Percentiles rank a stretch among this genome's conserved stretches.
These are phyloP conservation scores for Athelia psychrophila DNA, from an alignment of 1,284 basidiomycete species.

Conservation along the genomic window DNA sequence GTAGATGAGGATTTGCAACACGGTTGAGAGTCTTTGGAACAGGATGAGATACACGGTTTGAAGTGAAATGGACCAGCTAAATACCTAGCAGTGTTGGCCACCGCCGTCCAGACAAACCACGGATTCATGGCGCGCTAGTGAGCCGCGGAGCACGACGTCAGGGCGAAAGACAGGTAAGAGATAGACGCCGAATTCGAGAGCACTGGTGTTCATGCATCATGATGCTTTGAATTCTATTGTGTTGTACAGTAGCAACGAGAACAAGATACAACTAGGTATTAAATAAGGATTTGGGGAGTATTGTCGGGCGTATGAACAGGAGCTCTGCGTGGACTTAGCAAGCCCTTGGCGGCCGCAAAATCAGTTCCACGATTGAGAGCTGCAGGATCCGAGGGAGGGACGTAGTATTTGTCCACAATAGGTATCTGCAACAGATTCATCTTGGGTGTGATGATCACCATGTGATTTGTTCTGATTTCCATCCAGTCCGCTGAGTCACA, in stretches of 20 bases:
- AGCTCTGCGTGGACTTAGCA: constrained; percentile 51
- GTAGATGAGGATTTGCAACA: constrained; percentile 78
- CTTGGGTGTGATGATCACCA: constrained; percentile 88
- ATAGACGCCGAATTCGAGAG: too few species aligned
- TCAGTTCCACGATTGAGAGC: constrained; percentile 60
- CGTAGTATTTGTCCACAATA: constrained; percentile 89
- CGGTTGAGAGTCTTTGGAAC: constrained; percentile 67
- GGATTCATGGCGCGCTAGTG: background rate
- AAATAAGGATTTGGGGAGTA: constrained; percentile 18
- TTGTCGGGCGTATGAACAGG: constrained; percentile 15
- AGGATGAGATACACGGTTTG: background rate
- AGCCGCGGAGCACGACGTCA: too few species aligned
- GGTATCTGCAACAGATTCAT: constrained; percentile 96
- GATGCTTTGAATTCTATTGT: too few species aligned
- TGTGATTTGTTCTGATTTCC: constrained; percentile 94
- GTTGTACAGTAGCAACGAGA: too few species aligned
- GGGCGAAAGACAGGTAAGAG: too few species aligned
- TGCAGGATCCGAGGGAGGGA: constrained; percentile 73
- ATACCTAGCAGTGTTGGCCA: background rate
- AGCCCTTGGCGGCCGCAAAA: constrained; percentile 73
- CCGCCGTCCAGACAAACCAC: constrained; percentile 1
- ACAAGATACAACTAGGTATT: too few species aligned
- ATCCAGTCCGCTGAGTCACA: constrained; percentile 79
- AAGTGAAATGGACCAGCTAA: background rate
- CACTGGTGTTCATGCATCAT: too few species aligned